Base-by-base conservation (phyloP, 495 filamentous ascomycete genomes). In the Annulohypoxylon stygium region DNA sequence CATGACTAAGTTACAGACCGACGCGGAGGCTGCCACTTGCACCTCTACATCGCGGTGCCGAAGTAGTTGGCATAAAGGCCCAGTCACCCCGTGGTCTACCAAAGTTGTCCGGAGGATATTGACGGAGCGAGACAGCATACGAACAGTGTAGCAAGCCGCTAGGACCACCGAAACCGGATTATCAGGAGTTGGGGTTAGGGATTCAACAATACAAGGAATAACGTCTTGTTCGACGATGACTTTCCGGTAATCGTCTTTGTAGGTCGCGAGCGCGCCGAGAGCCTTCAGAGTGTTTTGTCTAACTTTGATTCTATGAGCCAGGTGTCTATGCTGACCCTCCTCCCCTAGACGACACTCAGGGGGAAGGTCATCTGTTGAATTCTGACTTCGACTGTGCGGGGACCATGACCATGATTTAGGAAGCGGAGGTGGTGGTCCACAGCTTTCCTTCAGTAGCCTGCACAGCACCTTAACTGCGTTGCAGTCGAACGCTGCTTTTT, bases 161-260 rank as follows among this genome's bases (percentile, higher is more conserved):
- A 97, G 85, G 16, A 98, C 83, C 20, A 97, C 95, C 10, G 87
- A 71, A 6, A 82, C 74, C 4, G 89, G 86, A 54, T 82, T 83
- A 14, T 75, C 51, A 4, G 88, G 84, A 43, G 82, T 84, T 4
- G 90, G 87, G 47, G 88, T 91, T 68, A 98, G 85, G 0, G 94
- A 93, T 71, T 96, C 93, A 41, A 96, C 91, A 36, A 98, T 90
- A 76, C 91, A 94, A 1, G 90, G 88, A 2, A 96, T 85, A 18
- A 93, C 87, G 2, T 93, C 93, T 59, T 92, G 88, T 20, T 95
- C 93, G 57, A 95, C 92, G 48, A 98, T 86, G 3, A 86, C 84
- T 78, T 97, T 97, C 26, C 94, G 87, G 73, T 94, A 94, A 39
- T 93, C 89, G 65, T 98, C 94, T 59, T 93, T 94, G 75, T 91